Percentiles rank a stretch among this genome's conserved stretches.
Evolutionary conservation across 2,329 filamentous ascomycete genomes (phyloP).

Genomic region (Pleoardoris graminearum): DNA sequence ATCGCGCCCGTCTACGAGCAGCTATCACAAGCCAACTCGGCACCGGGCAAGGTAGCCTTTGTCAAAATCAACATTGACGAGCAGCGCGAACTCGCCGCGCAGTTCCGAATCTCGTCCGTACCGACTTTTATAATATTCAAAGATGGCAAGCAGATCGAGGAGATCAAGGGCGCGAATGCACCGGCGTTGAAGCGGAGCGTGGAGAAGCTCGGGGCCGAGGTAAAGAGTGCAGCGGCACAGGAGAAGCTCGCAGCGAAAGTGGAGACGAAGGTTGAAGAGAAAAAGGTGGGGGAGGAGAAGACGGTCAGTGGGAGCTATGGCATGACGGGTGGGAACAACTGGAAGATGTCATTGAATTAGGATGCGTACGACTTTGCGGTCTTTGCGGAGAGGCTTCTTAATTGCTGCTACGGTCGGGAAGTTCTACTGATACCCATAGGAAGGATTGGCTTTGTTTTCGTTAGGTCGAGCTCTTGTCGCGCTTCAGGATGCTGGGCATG

Average conservation of each 20-base stretch:
- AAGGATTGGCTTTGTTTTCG: not conserved
- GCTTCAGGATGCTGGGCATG: too few relatives aligned
- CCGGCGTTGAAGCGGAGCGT: constrained; percentile 30
- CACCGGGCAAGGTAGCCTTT: constrained; percentile 53
- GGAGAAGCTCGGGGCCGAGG: constrained; percentile 23
- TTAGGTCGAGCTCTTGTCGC: not conserved
- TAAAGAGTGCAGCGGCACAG: constrained; percentile 12
- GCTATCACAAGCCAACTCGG: constrained; percentile 54
- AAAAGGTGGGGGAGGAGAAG: constrained; percentile 27
- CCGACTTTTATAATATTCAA: constrained; percentile 42
- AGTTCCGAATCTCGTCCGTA: constrained; percentile 55
- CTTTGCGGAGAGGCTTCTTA: too few relatives aligned
- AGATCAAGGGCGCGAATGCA: constrained; percentile 36
- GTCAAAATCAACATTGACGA: constrained; percentile 61
- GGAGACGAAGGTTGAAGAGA: constrained; percentile 13
- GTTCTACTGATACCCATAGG: constrained; percentile 1
- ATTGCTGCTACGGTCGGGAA: not conserved
- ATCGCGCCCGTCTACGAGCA: constrained; percentile 58
- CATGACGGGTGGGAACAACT: constrained; percentile 33
- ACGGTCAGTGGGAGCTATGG: constrained; percentile 40
- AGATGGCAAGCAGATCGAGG: constrained; percentile 34
- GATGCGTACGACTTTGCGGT: not conserved
- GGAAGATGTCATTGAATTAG: constrained; percentile 35
- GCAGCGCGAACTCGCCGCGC: constrained; percentile 52
- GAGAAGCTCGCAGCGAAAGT: constrained; percentile 10